Conservation (phyloP, 768 basidiomycete genomes). For the Cubamyces sp. region DNA sequence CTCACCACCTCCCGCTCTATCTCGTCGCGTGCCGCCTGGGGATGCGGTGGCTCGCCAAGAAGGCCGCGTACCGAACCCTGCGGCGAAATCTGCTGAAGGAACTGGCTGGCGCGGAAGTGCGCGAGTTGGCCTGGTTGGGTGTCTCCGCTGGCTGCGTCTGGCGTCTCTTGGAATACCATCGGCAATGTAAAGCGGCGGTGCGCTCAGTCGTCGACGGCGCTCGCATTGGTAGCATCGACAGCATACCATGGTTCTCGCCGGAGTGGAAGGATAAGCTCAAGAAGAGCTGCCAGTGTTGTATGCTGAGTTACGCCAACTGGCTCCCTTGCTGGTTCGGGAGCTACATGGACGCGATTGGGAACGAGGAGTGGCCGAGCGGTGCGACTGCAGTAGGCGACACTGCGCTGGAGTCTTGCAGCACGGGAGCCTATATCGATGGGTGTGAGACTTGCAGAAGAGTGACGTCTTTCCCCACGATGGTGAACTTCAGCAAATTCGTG, state of each 20-base stretch:
- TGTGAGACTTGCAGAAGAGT: neutral
- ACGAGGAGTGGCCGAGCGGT: neutral
- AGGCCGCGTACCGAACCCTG: constrained; percentile 1
- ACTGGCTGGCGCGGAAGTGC: neutral
- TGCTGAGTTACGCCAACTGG: neutral
- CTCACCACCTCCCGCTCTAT: constrained; percentile 8
- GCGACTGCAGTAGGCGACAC: neutral
- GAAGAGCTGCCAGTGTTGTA: neutral
- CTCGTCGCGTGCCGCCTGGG: constrained; percentile 5
- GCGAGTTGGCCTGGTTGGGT: neutral
- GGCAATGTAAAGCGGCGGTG: neutral
- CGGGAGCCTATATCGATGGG: no score
- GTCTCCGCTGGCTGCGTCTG: constrained; percentile 5
- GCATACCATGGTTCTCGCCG: neutral
- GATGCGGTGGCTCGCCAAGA: neutral
- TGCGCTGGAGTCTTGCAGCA: no score
- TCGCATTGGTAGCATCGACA: no score
- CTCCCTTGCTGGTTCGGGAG: neutral
- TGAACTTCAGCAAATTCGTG: constrained; percentile 4
- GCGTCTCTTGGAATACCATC: constrained; percentile 14
- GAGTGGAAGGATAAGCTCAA: constrained; percentile 8
- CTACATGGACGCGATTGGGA: neutral
- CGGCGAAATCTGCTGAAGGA: neutral
- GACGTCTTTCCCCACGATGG: neutral
- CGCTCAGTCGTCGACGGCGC: constrained; percentile 1